Base-by-base conservation (phyloP, 1,284 basidiomycete genomes). In the Malassezia yamatoensis region DNA sequence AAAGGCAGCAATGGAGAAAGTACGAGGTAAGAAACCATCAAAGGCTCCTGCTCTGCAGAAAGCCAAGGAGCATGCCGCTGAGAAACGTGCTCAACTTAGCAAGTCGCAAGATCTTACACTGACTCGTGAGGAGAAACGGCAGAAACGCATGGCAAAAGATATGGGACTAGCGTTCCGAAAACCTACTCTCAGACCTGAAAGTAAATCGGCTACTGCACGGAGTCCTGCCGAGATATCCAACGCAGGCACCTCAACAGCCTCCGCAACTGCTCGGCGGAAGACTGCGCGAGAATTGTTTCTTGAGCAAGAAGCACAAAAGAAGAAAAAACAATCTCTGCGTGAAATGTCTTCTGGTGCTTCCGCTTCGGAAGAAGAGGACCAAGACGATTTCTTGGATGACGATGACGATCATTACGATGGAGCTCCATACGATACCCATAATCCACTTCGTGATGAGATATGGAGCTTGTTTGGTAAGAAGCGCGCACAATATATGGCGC, bases 391-490 rank as follows among this genome's bases (percentile, higher is more conserved):
- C 12, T 53, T 46, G 18, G 57, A 61, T n/a, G 53, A 55, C 15
- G 24, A 29, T 7, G 24, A 29, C 24, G 24, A 29, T 29, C 24
- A 29, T 29, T 4, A 29, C 24, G 24, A 29, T 29, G 7, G 7
- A 29, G 24, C 24, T 29, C 60, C 64, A 11, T 57, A 57, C 6
- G 65, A 56, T 13, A 32, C 35, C 35, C 54, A 36, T 33, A 34
- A 21, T 49, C 51, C 47, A 29, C 46, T 34, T 40, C 62, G 65
- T 3, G 66, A 68, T 29, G 60, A 71, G 52, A 71, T 73, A 48
- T 73, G 70, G 70, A 55, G 58, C 21, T 49, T 70, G 18, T 67
- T 73, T 46, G 68, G 68, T 46, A 61, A 64, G 38, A 60, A 71
- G 29, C 63, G 67, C 35, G 58, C 59, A 16, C 53, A 60, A 52